These are phyloP conservation scores for Prillingera fragicola DNA, from an alignment of 1,284 basidiomycete genomes.

Conservation along the genomic window DNA sequence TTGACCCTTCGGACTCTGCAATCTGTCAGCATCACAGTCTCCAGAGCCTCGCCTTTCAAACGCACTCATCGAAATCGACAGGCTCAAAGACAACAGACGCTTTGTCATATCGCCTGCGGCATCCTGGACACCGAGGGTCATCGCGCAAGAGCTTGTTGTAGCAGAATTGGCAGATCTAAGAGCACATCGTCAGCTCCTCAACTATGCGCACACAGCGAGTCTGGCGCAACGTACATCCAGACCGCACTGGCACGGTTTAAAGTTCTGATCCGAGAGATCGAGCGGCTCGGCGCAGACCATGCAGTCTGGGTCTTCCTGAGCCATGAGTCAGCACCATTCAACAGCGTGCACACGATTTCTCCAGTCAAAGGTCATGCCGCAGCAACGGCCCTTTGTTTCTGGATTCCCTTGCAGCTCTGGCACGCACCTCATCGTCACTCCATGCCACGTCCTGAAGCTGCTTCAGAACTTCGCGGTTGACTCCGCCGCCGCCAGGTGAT, in stretches of 20 bases:
- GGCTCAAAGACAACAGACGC: constrained; percentile 93
- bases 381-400: background rate
- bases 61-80: constrained; percentile 91
- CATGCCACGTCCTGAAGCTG: constrained; percentile 94
- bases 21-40: constrained; percentile 12
- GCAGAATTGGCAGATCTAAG: constrained; percentile 96
- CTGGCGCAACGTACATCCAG: constrained; percentile 72
- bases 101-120: constrained; percentile 87
- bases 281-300: constrained; percentile 98
- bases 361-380: too few relatives aligned
- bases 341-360: too few relatives aligned
- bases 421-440: constrained; percentile 79
- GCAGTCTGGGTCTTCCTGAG: constrained; percentile 93
- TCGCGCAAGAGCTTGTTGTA: constrained; percentile 98
- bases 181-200: constrained; percentile 6
- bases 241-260: constrained; percentile 98
- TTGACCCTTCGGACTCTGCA: constrained; percentile 86
- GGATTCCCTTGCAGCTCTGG: background rate
- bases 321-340: background rate
- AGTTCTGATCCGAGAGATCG: constrained; percentile 98
- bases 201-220: background rate
- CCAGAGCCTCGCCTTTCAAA: constrained; percentile 26
- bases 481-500: constrained; percentile 34
- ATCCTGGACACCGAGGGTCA: constrained; percentile 96
- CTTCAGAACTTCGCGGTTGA: constrained; percentile 47